These are phyloP conservation scores for Aureobasidium musti DNA, from an alignment of 2,329 filamentous ascomycete species.

Conservation along the genomic window DNA sequence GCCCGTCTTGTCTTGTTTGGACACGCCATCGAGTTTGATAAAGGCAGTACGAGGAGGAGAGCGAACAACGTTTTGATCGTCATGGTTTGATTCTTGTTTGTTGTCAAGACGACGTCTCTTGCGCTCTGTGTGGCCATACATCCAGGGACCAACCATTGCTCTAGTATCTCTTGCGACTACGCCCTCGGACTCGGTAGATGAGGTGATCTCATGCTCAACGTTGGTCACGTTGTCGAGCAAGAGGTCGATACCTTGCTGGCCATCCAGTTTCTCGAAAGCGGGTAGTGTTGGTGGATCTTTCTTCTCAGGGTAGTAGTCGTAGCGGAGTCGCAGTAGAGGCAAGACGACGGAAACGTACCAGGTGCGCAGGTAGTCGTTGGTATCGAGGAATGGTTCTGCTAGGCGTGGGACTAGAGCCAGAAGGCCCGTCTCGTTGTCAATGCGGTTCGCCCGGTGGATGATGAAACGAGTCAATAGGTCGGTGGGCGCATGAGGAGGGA, in stretches of 20 bases:
- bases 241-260: slow-evolving; percentile 60
- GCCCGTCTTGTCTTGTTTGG: slow-evolving; percentile 45
- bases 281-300: slow-evolving; percentile 62
- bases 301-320: slow-evolving; percentile 65
- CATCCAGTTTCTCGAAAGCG: slow-evolving; percentile 64
- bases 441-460: slow-evolving; percentile 65
- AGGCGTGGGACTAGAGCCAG: slow-evolving; percentile 68
- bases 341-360: slow-evolving; percentile 71
- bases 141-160: slow-evolving; percentile 71
- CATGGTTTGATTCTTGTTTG: not conserved
- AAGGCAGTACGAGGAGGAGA: slow-evolving; percentile 18
- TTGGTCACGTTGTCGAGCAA: slow-evolving; percentile 61
- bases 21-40: slow-evolving; percentile 37
- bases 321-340: slow-evolving; percentile 67
- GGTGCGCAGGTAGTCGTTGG: slow-evolving; percentile 61
- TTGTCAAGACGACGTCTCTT: slow-evolving; percentile 49
- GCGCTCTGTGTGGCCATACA: slow-evolving; percentile 66
- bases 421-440: slow-evolving; percentile 72
- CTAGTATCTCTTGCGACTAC: slow-evolving; percentile 65
- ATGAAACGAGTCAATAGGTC: slow-evolving; percentile 66
- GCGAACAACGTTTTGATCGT: not conserved
- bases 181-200: slow-evolving; percentile 35
- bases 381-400: slow-evolving; percentile 66
- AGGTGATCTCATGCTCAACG: slow-evolving; percentile 44
- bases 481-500: slow-evolving; percentile 51